Evolutionary conservation across 768 basidiomycete genomes (phyloP).

Genomic region (Leccinellum luteum): DNA sequence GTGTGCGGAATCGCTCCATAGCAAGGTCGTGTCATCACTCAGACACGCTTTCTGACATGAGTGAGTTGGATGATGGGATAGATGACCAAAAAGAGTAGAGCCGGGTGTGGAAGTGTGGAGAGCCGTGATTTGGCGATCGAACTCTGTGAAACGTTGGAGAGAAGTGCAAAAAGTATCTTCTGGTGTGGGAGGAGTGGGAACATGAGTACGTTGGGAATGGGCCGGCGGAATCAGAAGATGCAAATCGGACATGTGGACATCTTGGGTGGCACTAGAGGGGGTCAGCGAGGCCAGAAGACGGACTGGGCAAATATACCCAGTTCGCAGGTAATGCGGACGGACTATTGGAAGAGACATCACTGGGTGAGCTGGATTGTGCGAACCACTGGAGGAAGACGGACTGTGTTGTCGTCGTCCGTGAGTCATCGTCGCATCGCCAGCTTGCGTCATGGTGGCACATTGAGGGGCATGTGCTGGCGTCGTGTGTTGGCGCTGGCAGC

Average conservation of each 20-base stretch:
- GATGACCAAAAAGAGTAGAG: constrained; percentile 29
- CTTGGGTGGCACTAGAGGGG: constrained; percentile 43
- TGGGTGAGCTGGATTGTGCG: constrained; percentile 35
- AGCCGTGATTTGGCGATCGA: constrained; percentile 51
- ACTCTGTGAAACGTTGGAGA: constrained; percentile 51
- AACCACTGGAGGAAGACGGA: constrained; percentile 37
- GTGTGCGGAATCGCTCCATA: constrained; percentile 33
- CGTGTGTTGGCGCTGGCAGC: no score
- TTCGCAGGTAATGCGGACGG: constrained; percentile 11
- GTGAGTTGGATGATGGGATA: constrained; percentile 38
- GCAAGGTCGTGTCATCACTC: constrained; percentile 41
- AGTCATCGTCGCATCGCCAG: no score
- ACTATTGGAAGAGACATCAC: constrained; percentile 25
- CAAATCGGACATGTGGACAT: constrained; percentile 50
- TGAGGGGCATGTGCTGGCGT: no score
- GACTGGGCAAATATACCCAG: constrained; percentile 18
- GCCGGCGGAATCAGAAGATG: constrained; percentile 23
- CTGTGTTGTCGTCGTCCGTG: no score
- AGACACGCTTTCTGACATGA: constrained; percentile 43
- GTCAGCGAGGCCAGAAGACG: constrained; percentile 26
- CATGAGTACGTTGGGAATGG: constrained; percentile 12
- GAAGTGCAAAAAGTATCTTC: constrained; percentile 43
- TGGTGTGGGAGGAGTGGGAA: constrained; percentile 14
- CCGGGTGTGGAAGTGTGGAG: constrained; percentile 37
- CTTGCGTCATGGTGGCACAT: no score